phyloP scores from a whole-genome alignment of 352 stramenopile species.

The Hyaloperonospora arabidopsidis region DNA sequence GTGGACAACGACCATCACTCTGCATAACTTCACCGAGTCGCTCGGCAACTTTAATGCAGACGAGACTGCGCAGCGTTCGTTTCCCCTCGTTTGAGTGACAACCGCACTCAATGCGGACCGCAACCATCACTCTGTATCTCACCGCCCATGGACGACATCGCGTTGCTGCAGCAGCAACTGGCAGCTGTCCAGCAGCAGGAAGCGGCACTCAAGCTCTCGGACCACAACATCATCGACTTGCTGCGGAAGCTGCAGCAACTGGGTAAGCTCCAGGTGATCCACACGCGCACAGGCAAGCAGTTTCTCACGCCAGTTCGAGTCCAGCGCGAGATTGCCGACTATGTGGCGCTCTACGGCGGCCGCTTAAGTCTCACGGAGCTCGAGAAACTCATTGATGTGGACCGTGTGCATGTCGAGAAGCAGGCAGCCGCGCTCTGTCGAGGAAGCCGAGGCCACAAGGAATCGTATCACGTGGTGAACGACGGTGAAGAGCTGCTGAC shows the following conservation, averaged over 20 bases:
- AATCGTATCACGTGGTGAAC: conserved; percentile 56
- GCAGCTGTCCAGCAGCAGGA: conserved; percentile 75
- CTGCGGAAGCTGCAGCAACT: conserved; percentile 69
- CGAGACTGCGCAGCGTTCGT: too few relatives aligned
- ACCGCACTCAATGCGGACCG: background rate
- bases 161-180: conserved; percentile 68
- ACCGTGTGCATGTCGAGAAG: conserved; percentile 62
- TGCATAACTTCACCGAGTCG: background rate
- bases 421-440: conserved; percentile 43
- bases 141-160: conserved; percentile 70
- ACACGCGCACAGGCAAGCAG: conserved; percentile 75
- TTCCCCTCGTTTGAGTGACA: background rate
- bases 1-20: background rate
- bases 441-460: conserved; percentile 21
- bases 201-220: conserved; percentile 66
- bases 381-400: conserved; percentile 59
- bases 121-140: background rate
- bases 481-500: conserved; percentile 72
- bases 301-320: conserved; percentile 69
- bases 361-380: conserved; percentile 63
- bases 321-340: conserved; percentile 65
- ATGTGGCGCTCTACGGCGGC: conserved; percentile 55
- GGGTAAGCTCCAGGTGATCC: conserved; percentile 68
- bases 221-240: conserved; percentile 78
- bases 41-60: too few relatives aligned